Base-by-base conservation (phyloP, 768 basidiomycete species). In the Agrocybe praecox region DNA sequence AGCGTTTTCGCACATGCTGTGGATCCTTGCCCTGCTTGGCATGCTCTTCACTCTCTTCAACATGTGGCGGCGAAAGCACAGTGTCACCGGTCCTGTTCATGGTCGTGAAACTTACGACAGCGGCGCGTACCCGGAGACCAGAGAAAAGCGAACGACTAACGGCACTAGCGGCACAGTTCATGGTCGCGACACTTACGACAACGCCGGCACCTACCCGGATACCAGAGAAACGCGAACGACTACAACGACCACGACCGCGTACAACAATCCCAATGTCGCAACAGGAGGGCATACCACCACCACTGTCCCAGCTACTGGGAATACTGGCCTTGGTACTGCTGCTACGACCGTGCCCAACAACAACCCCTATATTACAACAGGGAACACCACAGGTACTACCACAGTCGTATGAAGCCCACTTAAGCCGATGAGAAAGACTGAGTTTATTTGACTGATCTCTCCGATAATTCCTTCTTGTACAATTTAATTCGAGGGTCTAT, bases 1-100 rank as follows among this genome's bases (percentile, higher is more conserved):
- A 42, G 87, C 85, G 0, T 87, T 88, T 55, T 74, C 85, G 14
- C 91, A 88, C 87, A 79, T 89, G 24, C 78, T 79, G 58, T 90
- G 82, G 80, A 72, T 79, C 59, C 65, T 83, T 34, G 66, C 79
- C 17, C 70, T 81, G 47, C 73, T 81, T 64, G 73, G 86, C 67
- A 26, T 85, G 52, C 23, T 81, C 60, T 66, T 76, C n/a, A 65
- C 77, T 34, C 55, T 80, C 32, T 61, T 56, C 14, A 67, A 68
- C 32, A 68, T 67, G 65, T 22, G 46, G 23, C 46, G 33, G 22
- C 63, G 62, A 34, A 50, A 54, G 19, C 55, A 52, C 17, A 47
- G 52, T 1, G 6, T 59, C 18, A 55, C 43, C 11, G 65, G 61
- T n/a, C 65, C 65, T 2, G 49, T 66, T 2, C 64, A 69, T 29